Percentiles rank a stretch among this genome's conserved stretches.
These are phyloP conservation scores for Syzygium malaccense DNA, from an alignment of 441 rosid genomes.

Conservation along the genomic window DNA sequence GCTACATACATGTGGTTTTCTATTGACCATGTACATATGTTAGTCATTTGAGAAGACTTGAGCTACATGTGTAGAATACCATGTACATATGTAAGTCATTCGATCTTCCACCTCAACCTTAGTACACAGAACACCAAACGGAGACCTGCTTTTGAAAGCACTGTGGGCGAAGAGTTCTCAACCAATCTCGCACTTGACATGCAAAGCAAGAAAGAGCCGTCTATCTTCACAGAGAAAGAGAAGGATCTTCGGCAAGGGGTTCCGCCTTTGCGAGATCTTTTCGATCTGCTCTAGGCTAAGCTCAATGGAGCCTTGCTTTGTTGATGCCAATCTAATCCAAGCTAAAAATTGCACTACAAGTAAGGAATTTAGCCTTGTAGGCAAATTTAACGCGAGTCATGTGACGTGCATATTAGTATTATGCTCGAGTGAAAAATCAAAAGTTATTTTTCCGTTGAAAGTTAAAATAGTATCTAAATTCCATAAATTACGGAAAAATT, in stretches of 20 bases:
- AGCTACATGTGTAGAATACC: neutral
- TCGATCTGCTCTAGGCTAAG: no score
- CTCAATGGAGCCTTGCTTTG: no score
- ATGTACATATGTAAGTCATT: no score
- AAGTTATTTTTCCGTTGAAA: neutral
- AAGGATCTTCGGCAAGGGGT: no score
- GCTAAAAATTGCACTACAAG: neutral
- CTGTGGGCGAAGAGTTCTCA: no score
- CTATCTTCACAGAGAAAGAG: no score
- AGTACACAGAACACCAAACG: no score
- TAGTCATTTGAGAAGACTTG: neutral
- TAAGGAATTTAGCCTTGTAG: neutral
- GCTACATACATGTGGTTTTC: neutral
- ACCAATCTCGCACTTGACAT: no score
- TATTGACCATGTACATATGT: neutral
- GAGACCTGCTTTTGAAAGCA: no score
- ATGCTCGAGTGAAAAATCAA: neutral
- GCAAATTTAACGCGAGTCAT: neutral
- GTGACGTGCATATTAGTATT: neutral
- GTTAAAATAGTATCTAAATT: neutral
- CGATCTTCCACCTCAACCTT: no score
- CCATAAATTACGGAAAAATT: neutral
- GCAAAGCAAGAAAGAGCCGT: no score
- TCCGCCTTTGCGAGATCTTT: no score
- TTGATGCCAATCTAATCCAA: neutral